phyloP scores from a whole-genome alignment of 2,329 filamentous ascomycete genomes.

The Aureobasidium sp. region DNA sequence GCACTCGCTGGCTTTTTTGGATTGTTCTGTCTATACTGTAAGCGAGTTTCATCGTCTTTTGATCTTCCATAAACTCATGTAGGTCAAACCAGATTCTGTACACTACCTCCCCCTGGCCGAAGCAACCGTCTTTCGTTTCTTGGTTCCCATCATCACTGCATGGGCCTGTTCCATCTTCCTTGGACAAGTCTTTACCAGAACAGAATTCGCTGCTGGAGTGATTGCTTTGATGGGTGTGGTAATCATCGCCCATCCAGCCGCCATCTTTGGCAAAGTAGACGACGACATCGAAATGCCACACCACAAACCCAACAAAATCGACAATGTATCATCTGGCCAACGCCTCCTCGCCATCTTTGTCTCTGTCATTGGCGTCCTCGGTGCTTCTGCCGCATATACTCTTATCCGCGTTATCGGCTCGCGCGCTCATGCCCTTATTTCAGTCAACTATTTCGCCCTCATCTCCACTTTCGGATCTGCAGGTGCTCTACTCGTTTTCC shows the following conservation, averaged over 20 bases:
- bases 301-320: not conserved
- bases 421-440: slow-evolving; percentile 7
- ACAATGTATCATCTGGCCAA: not conserved
- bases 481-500: not conserved
- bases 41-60: not conserved
- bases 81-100: not conserved
- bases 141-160: slow-evolving; percentile 11
- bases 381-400: slow-evolving; percentile 7
- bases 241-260: slow-evolving; percentile 9
- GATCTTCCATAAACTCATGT: not conserved
- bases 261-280: slow-evolving; percentile 9
- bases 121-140: slow-evolving; percentile 11
- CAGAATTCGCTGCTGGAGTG: slow-evolving; percentile 3
- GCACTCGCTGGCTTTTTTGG: slow-evolving; percentile 5
- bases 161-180: slow-evolving; percentile 12
- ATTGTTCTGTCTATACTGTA: slow-evolving; percentile 12
- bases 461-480: slow-evolving; percentile 2
- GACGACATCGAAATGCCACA: not conserved
- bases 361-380: slow-evolving; percentile 4
- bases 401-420: slow-evolving; percentile 6
- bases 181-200: not conserved
- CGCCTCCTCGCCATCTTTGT: slow-evolving; percentile 9
- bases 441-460: slow-evolving; percentile 10
- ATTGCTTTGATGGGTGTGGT: slow-evolving; percentile 1
- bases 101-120: slow-evolving; percentile 12